Evolutionary conservation across 1,139 yeast genomes (phyloP).

Genomic region (Suhomyces coccinellae): DNA sequence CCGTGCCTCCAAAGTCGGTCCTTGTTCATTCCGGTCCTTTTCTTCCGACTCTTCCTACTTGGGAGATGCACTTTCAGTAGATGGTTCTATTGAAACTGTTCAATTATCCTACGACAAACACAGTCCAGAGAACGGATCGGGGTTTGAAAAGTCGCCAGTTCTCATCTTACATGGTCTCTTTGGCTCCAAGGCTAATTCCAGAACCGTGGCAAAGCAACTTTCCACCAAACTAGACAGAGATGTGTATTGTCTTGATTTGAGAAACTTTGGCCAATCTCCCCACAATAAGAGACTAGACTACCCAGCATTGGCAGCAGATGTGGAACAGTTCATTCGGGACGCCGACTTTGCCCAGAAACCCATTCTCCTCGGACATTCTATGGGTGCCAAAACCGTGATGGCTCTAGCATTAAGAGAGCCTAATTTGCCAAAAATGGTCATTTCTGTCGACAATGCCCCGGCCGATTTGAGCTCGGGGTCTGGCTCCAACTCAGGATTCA

Average conservation of each 20-base stretch:
- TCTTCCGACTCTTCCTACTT: conserved; percentile 17
- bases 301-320: conserved; percentile 81
- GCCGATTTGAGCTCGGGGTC: conserved; percentile 52
- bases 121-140: conserved; percentile 21
- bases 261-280: conserved; percentile 94
- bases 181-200: conserved; percentile 77
- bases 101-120: conserved; percentile 33
- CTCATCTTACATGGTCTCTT: conserved; percentile 85
- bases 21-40: not conserved
- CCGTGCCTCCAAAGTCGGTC: not conserved
- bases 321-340: conserved; percentile 62
- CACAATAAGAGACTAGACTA: conserved; percentile 70
- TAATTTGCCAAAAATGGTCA: conserved; percentile 57
- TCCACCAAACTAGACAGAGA: conserved; percentile 43
- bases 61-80: conserved; percentile 26
- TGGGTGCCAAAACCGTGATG: conserved; percentile 98
- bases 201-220: conserved; percentile 63
- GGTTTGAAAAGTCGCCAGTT: conserved; percentile 48
- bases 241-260: conserved; percentile 74
- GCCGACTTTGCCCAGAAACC: conserved; percentile 49
- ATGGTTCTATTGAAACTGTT: conserved; percentile 29
- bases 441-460: conserved; percentile 92
- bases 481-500: conserved; percentile 52
- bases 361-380: conserved; percentile 84
- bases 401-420: conserved; percentile 75